Evolutionary conservation across 2,329 filamentous ascomycete species (phyloP), one percentile per base, ranked within the genome.

Genomic region (Leptoxyphium fumago): DNA sequence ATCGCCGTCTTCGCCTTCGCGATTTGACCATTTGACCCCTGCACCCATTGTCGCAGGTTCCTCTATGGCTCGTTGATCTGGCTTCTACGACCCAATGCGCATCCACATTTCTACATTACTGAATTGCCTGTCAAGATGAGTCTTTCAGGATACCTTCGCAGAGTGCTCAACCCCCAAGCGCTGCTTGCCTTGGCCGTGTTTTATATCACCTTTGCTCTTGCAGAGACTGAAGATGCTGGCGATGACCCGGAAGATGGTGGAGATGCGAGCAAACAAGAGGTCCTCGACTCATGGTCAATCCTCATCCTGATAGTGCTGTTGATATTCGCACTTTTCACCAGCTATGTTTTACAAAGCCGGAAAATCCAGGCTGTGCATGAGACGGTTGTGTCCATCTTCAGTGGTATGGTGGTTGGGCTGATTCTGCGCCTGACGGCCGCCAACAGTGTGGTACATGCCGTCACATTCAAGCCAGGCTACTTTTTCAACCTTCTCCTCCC

Each of bases 401-500:
- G 87, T 46, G 89, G 89, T 57, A 96, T 96, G 91, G 82, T 87
- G 46, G 86, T 98, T 48, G 91, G 91, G 5, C 71, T 98, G 55
- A 75, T 94, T 47, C 78, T 98, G 46, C 78, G 91, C 58, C 69
- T 95, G 50, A 84, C 79, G 38, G 80, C 82, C 43, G 81, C 82
- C 52, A 81, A 85, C 49, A 85, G 82, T 50, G 87, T 98, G 55
- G 82, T 88, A 62, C 84, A 84, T 60, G 80, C 85, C 51, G 87
- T 98, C 59, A 94, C 82, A 64, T 98, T 98, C 71, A 84, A 96
- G 69, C 95, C 95, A 63, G 88, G 96, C 61, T 94, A 96, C 71
- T 98, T 98, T 73, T 98, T 98, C 73, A 98, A 98, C 64, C 77
- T 98, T 39, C 77, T 98, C 10, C 82, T 98, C n/a, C 91, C 91